Base-by-base conservation (phyloP, 2,329 filamentous ascomycete genomes). In the Talaromyces sp. region DNA sequence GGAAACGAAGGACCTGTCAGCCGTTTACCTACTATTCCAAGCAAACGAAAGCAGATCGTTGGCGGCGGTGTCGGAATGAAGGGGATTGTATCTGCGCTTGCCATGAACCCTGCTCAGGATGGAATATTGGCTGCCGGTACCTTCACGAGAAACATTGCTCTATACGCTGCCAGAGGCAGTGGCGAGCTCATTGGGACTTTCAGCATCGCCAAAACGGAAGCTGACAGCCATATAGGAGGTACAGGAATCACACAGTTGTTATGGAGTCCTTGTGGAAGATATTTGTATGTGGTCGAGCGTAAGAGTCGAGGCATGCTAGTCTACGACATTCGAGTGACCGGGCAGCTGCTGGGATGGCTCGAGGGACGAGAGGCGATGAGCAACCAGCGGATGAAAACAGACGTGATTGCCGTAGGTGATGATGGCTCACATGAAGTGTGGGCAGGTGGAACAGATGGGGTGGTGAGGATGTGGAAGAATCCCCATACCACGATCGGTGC, bases 241-340 rank as follows among this genome's bases (percentile, higher is more conserved):
- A 76, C 74, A 0, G 87, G 87, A 4, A 75, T 89, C 22, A 85
- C 83, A 1, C 80, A 83, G 59, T 72, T 88, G 14, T 73, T 80
- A 16, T 89, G 85, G 86, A 87, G 82, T 61, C 81, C 82, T 0
- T 84, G 83, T 72, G 85, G 84, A 1, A 79, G 76, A 50, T 89
- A 88, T 70, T 72, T 89, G 5, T 84, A 85, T 68, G 80, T 87
- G 19, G 83, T 81, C 0, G 87, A 88, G 71, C 79, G 87, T 22
- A 80, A 81, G 65, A 85, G 84, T 62, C 81, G 86, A 68, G 82
- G 79, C 1, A 75, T 88, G 0, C 74, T 85, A 52, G 76, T 88
- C 11, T 88, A 85, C 70, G 87, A 89, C 70, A 81, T 87, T 31
- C 80, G 87, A 16, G 81, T 82, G n/a, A 82, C 81, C 1, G 79